Percentiles rank a stretch among this genome's conserved stretches.
Evolutionary conservation across 2,329 filamentous ascomycete species (phyloP).

Genomic region (Periconia sp.): DNA sequence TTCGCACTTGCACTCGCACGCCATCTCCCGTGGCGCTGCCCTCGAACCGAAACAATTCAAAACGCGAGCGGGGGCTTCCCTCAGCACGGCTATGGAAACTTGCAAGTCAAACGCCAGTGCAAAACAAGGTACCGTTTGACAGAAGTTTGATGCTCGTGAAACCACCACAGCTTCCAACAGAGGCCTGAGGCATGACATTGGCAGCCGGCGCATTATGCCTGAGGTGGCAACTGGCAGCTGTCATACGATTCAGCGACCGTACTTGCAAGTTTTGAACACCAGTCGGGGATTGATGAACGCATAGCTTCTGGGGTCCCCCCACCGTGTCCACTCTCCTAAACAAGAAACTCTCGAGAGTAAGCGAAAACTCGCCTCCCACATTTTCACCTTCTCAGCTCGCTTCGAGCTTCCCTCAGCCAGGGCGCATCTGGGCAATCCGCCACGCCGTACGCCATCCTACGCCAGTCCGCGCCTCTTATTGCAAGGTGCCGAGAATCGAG

Average conservation of each 20-base stretch:
- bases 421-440: background rate
- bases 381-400: background rate
- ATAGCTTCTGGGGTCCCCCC: too few relatives aligned
- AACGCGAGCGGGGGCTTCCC: background rate
- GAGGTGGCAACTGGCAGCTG: background rate
- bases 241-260: too few relatives aligned
- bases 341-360: too few relatives aligned
- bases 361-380: background rate
- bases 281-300: too few relatives aligned
- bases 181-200: background rate
- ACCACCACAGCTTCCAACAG: too few relatives aligned
- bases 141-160: slow-evolving; percentile 1
- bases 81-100: background rate
- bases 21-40: too few relatives aligned
- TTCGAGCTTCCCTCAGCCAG: background rate
- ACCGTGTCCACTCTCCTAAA: too few relatives aligned
- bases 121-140: slow-evolving; percentile 1
- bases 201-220: background rate
- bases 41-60: background rate
- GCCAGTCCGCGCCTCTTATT: background rate
- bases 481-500: too few relatives aligned
- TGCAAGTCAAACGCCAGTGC: background rate
- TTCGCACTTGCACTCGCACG: too few relatives aligned
- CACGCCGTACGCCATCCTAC: background rate
- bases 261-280: too few relatives aligned